phyloP scores from a whole-genome alignment of 768 basidiomycete genomes.

The Boletellus emodensis region DNA sequence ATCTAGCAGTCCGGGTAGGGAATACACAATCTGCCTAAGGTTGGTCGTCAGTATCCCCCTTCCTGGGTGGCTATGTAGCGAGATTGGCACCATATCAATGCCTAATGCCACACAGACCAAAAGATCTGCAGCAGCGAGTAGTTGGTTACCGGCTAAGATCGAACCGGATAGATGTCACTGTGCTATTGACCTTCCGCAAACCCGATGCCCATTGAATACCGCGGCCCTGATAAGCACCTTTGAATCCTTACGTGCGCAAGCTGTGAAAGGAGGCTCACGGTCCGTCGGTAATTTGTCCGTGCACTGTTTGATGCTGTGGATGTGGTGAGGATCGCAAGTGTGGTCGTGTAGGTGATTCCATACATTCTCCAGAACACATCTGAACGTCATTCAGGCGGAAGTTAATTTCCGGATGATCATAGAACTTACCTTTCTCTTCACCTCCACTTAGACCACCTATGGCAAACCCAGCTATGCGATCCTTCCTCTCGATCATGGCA shows the following conservation, averaged over 20 bases:
- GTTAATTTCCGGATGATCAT: constrained; percentile 5
- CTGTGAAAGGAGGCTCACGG: constrained; percentile 41
- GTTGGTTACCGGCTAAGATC: neutral
- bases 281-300: constrained; percentile 74
- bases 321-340: constrained; percentile 6
- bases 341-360: constrained; percentile 18
- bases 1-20: constrained; percentile 87
- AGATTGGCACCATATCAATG: constrained; percentile 72
- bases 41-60: neutral
- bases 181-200: constrained; percentile 74
- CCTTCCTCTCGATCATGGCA: constrained; percentile 74
- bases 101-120: constrained; percentile 90
- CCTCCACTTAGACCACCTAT: constrained; percentile 90
- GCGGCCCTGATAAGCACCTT: constrained; percentile 51
- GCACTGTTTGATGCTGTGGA: constrained; percentile 72
- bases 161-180: neutral
- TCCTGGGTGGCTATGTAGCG: neutral
- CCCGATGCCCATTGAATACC: constrained; percentile 91
- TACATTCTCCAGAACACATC: constrained; percentile 86
- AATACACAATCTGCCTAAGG: constrained; percentile 87
- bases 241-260: constrained; percentile 7
- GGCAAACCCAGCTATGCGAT: constrained; percentile 83
- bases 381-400: constrained; percentile 26
- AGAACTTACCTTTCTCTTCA: constrained; percentile 74
- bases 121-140: constrained; percentile 50